phyloP scores from a whole-genome alignment of 352 stramenopile species.

The Phytophthora colocasiae region DNA sequence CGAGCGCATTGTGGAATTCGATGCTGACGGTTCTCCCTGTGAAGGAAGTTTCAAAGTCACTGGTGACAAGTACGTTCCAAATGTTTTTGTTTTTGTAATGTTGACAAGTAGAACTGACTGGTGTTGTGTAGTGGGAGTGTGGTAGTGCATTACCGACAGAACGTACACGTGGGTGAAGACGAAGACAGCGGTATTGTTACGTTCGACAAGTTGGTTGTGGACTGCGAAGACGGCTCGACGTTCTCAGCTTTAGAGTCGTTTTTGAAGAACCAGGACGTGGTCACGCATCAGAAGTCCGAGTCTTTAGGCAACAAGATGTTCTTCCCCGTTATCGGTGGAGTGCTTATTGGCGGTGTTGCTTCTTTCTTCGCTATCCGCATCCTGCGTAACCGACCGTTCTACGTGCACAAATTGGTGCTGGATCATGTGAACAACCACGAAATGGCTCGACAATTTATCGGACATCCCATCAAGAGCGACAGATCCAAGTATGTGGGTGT shows the following conservation, averaged over 20 bases:
- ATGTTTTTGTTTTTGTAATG: neutral
- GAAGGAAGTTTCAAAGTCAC: constrained; percentile 59
- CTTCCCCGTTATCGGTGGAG: constrained; percentile 62
- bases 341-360: constrained; percentile 68
- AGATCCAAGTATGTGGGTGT: constrained; percentile 69
- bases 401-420: constrained; percentile 82
- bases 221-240: constrained; percentile 48
- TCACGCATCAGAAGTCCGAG: constrained; percentile 65
- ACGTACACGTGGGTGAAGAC: constrained; percentile 15
- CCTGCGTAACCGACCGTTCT: constrained; percentile 77
- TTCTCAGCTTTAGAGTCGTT: constrained; percentile 77
- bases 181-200: constrained; percentile 51
- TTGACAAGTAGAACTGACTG: neutral
- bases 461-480: constrained; percentile 78
- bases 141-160: constrained; percentile 61
- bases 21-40: constrained; percentile 12
- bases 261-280: constrained; percentile 56
- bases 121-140: constrained; percentile 41
- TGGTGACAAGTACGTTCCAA: constrained; percentile 57
- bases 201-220: constrained; percentile 61
- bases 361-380: constrained; percentile 83
- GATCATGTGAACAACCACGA: constrained; percentile 81
- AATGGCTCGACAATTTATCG: constrained; percentile 60
- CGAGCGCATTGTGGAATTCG: constrained; percentile 40
- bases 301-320: constrained; percentile 78